Conservation (phyloP, 129 eudicot species). For the Tagetes erecta region DNA sequence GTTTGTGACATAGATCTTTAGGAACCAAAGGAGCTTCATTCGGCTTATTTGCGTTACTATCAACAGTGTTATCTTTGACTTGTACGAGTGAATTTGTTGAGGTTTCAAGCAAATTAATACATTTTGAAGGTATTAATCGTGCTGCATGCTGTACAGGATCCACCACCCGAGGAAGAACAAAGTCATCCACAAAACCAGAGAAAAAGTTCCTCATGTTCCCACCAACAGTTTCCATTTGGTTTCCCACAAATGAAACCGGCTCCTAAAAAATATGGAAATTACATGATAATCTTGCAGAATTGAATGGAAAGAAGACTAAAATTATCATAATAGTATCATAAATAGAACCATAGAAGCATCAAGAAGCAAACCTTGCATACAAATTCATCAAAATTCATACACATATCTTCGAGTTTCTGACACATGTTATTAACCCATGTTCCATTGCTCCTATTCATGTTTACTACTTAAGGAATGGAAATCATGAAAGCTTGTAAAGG, state of each 20-base stretch:
- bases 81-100: slow-evolving; percentile 22
- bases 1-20: slow-evolving; percentile 6
- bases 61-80: slow-evolving; percentile 22
- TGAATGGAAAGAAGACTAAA: background rate
- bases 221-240: slow-evolving; percentile 47
- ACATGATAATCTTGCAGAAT: slow-evolving; percentile 4
- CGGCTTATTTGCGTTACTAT: slow-evolving; percentile 12
- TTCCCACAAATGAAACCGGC: slow-evolving; percentile 47
- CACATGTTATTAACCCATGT: slow-evolving; percentile 54
- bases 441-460: slow-evolving; percentile 36
- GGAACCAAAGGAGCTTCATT: slow-evolving; percentile 22
- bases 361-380: slow-evolving; percentile 45
- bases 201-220: slow-evolving; percentile 43
- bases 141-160: slow-evolving; percentile 29
- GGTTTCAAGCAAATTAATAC: slow-evolving; percentile 19
- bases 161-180: slow-evolving; percentile 33
- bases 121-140: slow-evolving; percentile 28
- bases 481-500: slow-evolving; percentile 6
- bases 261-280: slow-evolving; percentile 38
- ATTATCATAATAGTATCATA: background rate
- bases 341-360: background rate
- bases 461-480: slow-evolving; percentile 9
- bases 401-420: slow-evolving; percentile 49
- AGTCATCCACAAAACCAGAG: slow-evolving; percentile 48
- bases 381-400: slow-evolving; percentile 58